Evolutionary conservation across 768 basidiomycete species (phyloP), one percentile per base, ranked within the genome.

Genomic region (Tricholomella constricta): DNA sequence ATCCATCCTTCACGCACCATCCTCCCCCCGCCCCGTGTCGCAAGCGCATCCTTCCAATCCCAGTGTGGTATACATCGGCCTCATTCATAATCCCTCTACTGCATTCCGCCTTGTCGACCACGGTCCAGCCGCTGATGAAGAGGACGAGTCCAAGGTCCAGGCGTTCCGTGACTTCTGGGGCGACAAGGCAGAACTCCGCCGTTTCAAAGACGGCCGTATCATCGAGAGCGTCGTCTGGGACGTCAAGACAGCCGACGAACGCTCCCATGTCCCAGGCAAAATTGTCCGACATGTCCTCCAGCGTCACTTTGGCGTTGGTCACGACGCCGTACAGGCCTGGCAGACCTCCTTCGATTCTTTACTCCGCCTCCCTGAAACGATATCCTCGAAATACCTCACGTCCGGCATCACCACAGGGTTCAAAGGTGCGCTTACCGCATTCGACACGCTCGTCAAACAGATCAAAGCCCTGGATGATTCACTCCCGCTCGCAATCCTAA

Each of bases 181-280:
- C 0, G 74, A 82, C 34, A 96, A 94, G 68, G 86, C 94, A 0
- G 96, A 98, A 64, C 75, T 98, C 15, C 81, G 97, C 6, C 82
- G 95, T 34, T 99, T 99, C 78, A 95, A 98, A 69, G 95, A 99
- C 62, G 96, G 96, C 1, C 81, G 88, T 15, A 98, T 98, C 56
- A 65, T 81, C 5, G 94, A 98, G 69, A 92, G 89, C 59, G 93
- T 98, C n/a, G 94, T 98, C 2, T 99, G 97, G 97, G 89, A 97
- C 17, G 83, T 92, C 7, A 80, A 82, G 55, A 87, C 83, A 2
- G 78, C 81, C 0, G 93, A 96, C 46, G 91, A 94, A 55, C 85
- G 91, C 23, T 77, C 84, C 0, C 81, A 86, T 55, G 84, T 98
- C 25, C 93, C 94, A 0, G 72, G 76, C 12, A 77, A 82, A 71